Base-by-base conservation (phyloP, 352 stramenopile species). In the Phytophthora sp. region DNA sequence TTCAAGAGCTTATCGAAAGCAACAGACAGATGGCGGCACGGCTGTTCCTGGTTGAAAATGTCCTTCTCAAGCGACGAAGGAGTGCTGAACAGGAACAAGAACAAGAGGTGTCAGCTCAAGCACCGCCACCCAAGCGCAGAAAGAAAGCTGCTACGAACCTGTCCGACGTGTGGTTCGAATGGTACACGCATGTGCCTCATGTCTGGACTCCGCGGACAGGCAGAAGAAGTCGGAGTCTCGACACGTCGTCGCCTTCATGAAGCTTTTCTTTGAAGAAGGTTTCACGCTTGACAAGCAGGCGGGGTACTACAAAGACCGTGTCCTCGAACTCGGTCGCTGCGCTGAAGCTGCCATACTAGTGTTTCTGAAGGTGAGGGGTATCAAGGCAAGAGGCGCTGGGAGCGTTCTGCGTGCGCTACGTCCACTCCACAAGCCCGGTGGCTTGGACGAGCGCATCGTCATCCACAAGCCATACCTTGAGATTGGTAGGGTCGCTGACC, bases 191-290 rank as follows among this genome's bases (percentile, higher is more conserved):
- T 7, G 36, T 31, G 12, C 60, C 55, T 15, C 54, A 15, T 8
- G 36, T 63, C 12, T 70, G 49, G 23, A 52, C 3, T 57, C 38
- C 2, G 12, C 1, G 11, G 42, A 64, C 20, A 45, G 64, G 12
- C 54, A 64, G 15, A 74, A 74, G 60, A 70, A 67, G 24, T 67
- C 55, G 0, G 66, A 74, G 2, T 59, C 31, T 3, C 59, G 57
- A 39, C 26, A 49, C 21, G 16, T 64, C 24, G 60, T 70, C 3
- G 55, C 60, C 12, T 63, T 63, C 47, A 70, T 66, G 44, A 66
- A 66, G 44, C 20, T 67, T 0, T 70, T 70, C 29, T 18, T 74
- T n/a, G 42, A 58, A 13, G 54, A 36, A 9, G 58, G 65, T 69
- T n/a, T 64, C 38, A n/a, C n/a, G 29, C 54, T 73, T 7, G 38